Conservation (phyloP, 1,284 basidiomycete genomes). For the Boletus smithii region DNA sequence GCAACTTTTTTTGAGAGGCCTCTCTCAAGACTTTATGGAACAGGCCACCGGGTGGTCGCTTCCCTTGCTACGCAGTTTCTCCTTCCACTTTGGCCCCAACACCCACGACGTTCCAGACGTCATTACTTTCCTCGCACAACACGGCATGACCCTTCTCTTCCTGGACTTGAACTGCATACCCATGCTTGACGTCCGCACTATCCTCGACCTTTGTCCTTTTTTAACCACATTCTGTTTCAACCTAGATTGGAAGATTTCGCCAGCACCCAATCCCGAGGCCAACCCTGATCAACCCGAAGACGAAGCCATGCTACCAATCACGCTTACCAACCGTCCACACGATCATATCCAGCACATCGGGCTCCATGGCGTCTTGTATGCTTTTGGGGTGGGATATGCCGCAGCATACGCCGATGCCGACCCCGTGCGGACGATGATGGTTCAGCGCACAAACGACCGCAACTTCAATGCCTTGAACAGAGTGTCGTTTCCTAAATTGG, state of each 20-base stretch:
- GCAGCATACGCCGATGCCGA: constrained; percentile 40
- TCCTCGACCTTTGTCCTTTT: constrained; percentile 60
- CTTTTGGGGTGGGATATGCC: constrained; percentile 61
- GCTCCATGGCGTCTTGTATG: constrained; percentile 63
- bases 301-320: constrained; percentile 30
- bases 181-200: constrained; percentile 48
- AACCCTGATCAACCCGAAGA: constrained; percentile 28
- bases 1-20: constrained; percentile 59
- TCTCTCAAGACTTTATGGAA: constrained; percentile 61
- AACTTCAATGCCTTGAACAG: constrained; percentile 57
- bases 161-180: constrained; percentile 63
- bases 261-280: constrained; percentile 29
- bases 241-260: constrained; percentile 58
- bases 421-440: constrained; percentile 44
- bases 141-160: constrained; percentile 54
- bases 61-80: constrained; percentile 52
- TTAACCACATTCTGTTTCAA: constrained; percentile 66
- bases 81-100: constrained; percentile 48
- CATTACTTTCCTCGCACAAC: constrained; percentile 51
- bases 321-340: constrained; percentile 51
- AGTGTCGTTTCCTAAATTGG: constrained; percentile 56
- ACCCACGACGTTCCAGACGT: constrained; percentile 56
- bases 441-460: constrained; percentile 58
- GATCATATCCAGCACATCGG: constrained; percentile 57
- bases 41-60: constrained; percentile 63